Base-by-base conservation (phyloP, 164 flowering plant species). In the Sextonia rubra region DNA sequence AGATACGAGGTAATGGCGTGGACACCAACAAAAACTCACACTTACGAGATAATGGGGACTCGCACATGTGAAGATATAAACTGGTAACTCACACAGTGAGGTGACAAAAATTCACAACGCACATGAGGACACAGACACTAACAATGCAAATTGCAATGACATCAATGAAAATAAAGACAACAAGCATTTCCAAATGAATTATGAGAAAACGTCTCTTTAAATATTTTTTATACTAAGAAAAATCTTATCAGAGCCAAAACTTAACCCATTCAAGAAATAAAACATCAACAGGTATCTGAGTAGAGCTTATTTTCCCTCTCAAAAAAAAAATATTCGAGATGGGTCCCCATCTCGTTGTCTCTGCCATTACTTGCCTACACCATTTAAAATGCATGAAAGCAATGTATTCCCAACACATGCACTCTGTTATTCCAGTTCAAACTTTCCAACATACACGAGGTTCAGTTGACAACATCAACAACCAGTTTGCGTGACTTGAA, bases 401-500 rank as follows among this genome's bases (percentile, higher is more conserved):
- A 64, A 29, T 32, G 74, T 71, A 68, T 47, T 37, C 68, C 49
- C 64, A 65, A 18, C 61, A 67, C 75, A 71, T 64, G 67, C 67
- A 18, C 67, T 30, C 24, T 3, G 64, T 76, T 77, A 73, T 77
- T 77, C 60, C 70, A 65, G 49, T 70, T 69, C 61, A 65, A 73
- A 26, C 68, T 61, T 72, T 37, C 66, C 27, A 32, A 22, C 66
- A 60, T 12, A 56, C 67, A 62, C 25, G 56, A 47, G 32, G 44
- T 25, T 78, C 58, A 78, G 79, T 81, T 81, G 69, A 81, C 81
- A 52, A 81, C 81, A 47, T 81, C 81, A 47, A 81, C 69, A 26
- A 81, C 69, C 72, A 81, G 73, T 77, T 74, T 78, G 71, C 83
- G 81, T n/a, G 83, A 81, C 77, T 81, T 81, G 66, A 76, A 58